Conservation (phyloP, 257 asterid species). For the Jasminum sambac region DNA sequence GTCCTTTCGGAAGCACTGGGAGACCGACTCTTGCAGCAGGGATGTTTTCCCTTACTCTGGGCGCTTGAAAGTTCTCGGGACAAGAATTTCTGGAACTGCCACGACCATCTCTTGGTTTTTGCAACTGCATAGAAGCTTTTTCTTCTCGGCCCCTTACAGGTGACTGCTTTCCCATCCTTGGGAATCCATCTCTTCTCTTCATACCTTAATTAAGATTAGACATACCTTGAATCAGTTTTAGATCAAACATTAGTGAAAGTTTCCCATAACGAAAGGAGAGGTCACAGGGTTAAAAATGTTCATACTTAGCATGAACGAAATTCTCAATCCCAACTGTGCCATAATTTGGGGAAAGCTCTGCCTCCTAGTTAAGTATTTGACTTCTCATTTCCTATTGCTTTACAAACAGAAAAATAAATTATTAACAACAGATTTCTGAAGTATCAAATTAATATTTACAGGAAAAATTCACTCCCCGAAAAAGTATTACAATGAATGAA, state of each 20-base stretch:
- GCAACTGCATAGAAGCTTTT: slow-evolving; percentile 60
- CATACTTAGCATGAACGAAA: slow-evolving; percentile 98
- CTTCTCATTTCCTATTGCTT: slow-evolving; percentile 98
- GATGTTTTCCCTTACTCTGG: slow-evolving; percentile 41
- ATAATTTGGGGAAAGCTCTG: slow-evolving; percentile 94
- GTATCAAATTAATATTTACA: slow-evolving; percentile 14
- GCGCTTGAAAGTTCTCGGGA: slow-evolving; percentile 44
- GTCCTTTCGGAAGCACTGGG: slow-evolving; percentile 69
- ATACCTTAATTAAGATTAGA: slow-evolving; percentile 54
- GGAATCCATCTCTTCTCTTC: slow-evolving; percentile 94
- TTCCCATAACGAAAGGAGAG: neutral
- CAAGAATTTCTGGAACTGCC: slow-evolving; percentile 54
- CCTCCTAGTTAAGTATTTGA: slow-evolving; percentile 98
- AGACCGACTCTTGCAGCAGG: slow-evolving; percentile 53
- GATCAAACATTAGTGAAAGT: slow-evolving; percentile 18
- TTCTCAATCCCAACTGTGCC: slow-evolving; percentile 99
- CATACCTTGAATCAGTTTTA: slow-evolving; percentile 26
- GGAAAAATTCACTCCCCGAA: slow-evolving; percentile 13
- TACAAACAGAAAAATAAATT: slow-evolving; percentile 27
- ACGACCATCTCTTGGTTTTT: slow-evolving; percentile 57
- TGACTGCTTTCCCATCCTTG: slow-evolving; percentile 69
- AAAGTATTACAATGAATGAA: slow-evolving; percentile 84
- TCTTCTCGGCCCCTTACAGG: slow-evolving; percentile 64
- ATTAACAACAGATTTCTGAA: neutral
- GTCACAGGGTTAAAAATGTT: slow-evolving; percentile 21